A percentile compares a stretch with the other conserved stretches of the same genome.
Evolutionary conservation across 139 green algal genomes (phyloP).

Genomic region (Volvox africanus): DNA sequence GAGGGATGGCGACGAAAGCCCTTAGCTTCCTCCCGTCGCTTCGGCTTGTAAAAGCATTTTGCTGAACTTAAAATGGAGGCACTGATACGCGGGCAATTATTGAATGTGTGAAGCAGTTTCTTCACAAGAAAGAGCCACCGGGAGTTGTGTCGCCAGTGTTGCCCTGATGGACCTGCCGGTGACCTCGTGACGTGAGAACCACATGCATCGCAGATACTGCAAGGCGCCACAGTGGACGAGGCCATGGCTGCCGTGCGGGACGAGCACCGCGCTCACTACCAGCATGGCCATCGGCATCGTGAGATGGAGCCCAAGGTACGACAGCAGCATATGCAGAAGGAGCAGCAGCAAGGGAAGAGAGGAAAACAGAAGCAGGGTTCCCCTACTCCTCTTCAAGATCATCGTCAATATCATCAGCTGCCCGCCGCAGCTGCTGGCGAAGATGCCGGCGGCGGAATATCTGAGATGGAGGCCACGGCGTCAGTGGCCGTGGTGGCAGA

Average conservation of each 20-base stretch:
- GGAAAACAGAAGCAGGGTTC: not conserved
- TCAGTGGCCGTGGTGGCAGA: not conserved
- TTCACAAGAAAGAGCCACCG: too few species aligned
- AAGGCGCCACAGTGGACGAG: not conserved
- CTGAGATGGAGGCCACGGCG: not conserved
- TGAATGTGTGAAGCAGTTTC: too few species aligned
- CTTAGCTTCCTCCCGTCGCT: too few species aligned
- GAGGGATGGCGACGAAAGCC: too few species aligned
- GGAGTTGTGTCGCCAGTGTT: too few species aligned
- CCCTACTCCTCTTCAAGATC: not conserved
- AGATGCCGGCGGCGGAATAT: not conserved
- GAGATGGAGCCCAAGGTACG: not conserved
- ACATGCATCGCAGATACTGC: not conserved
- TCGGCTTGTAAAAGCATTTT: too few species aligned
- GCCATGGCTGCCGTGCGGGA: constrained; percentile 3
- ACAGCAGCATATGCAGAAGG: not conserved
- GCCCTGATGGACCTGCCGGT: too few species aligned
- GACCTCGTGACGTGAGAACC: too few species aligned
- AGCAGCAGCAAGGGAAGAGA: not conserved
- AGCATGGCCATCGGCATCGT: not conserved
- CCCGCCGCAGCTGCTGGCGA: not conserved
- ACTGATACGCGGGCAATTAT: too few species aligned
- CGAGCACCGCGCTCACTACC: not conserved
- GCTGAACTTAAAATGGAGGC: too few species aligned
- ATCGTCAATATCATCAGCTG: not conserved